Base-by-base conservation (phyloP, 176 grass and related monocot species). In the Cenchrus fungigraminus region DNA sequence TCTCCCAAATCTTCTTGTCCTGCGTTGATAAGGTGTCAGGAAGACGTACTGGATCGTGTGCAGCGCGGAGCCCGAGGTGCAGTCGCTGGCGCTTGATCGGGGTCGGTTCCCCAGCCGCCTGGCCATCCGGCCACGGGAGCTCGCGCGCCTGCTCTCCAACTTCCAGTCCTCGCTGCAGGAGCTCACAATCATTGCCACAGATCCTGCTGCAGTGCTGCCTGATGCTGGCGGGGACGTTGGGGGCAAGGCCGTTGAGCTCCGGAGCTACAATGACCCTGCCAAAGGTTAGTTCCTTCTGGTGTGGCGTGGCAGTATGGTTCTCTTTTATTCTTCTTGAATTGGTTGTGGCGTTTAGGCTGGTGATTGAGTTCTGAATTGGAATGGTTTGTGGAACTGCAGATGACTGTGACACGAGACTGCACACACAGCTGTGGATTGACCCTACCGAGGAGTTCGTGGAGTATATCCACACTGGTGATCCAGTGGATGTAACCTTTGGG, bases 371-470 rank as follows among this genome's bases (percentile, higher is more conserved):
- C 14, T 82, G 6, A 79, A 83, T 67, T 87, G 64, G 64, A 43
- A 73, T 71, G 51, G 40, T 80, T 56, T 64, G 7, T 64, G 56
- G 15, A 65, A 15, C 80, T 76, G 81, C 84, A 98, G 97, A 98
- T 87, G 83, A 90, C 62, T 95, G 75, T 32, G 97, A 98, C 82
- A 85, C 88, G 8, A 91, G 90, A 73, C 46, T 98, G 84, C 93
- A 98, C 90, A 98, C 97, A 15, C 97, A 98, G n/a, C 76, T 98
- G 51, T 98, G 97, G 97, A 98, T 98, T 29, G 88, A 98, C 22
- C 93, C 93, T 45, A 53, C 43, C 14, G 96, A 98, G 79, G 96
- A 98, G 79, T 98, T 98, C 56, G 50, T 95, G 78, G 93, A 95
- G 82, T 98, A 92, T 79, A 83, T 80, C 3, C 96, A 98, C 70